Base-by-base conservation (phyloP, 2,329 filamentous ascomycete genomes). In the Aspergillus brunneoviolaceus region DNA sequence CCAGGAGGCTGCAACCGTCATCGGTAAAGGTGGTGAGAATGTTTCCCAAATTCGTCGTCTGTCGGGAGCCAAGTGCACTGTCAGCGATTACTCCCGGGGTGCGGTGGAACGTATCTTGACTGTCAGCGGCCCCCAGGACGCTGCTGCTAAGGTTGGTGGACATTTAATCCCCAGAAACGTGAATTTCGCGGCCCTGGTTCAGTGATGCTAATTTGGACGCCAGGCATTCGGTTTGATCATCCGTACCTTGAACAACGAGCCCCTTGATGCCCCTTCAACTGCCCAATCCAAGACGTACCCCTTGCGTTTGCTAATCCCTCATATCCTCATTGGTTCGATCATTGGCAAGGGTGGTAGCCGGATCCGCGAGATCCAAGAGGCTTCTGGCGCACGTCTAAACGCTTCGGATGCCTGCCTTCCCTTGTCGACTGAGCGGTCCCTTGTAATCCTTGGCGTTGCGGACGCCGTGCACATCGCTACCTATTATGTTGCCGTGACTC, bases 391-490 rank as follows among this genome's bases (percentile, higher is more conserved):
- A 57, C 90, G 96, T 63, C 85, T 99, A 50, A 99, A 99, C 77
- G 95, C 95, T 27, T 99, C 95, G 6, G 95, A 98, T 76, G 89
- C 92, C 5, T 96, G 93, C 74, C 85, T 99, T 58, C 95, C 95
- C 52, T 85, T 97, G 62, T 99, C 95, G 19, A 96, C 92, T 61
- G 95, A 99, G 80, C 91, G 95, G 51, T 98, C 95, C n/a, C 86
- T 99, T 52, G 94, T 99, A 55, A 93, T 99, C 31, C 92, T 98
- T 78, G 95, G 95, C 75, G 95, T 99, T 60, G 95, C 95, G 57
- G 95, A 99, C 80, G 94, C 95, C 60, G 94, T 99, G 52, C 95
- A 99, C 79, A 99, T 99, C 77, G 95, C 95, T 52, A 96, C 95
- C 42, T 99, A 98, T 82, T 99, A 99, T 73, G 93, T 99, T 65